Evolutionary conservation across 257 asterid genomes (phyloP), one percentile per base, ranked within the genome.

Genomic region (Agastache rugosa): DNA sequence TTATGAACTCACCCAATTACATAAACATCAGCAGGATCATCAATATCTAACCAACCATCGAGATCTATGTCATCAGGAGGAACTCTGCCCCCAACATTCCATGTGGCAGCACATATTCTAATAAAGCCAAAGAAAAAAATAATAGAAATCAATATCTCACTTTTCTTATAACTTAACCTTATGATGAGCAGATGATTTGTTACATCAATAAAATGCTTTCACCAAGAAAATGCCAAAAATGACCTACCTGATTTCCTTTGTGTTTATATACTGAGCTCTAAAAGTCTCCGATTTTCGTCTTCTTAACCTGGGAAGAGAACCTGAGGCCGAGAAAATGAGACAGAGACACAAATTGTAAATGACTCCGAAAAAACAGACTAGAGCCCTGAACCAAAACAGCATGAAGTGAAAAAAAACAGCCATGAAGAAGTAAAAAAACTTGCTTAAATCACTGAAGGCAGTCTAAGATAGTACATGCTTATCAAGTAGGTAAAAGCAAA

Each of bases 221-320:
- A 64, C 37, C 63, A n/a, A 60, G 47, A 73, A 76, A 70, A 61
- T 71, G 84, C 63, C 62, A 69, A 25, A 51, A 1, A 70, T 69
- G 23, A 34, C 81, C 19, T 82, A 92, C 99, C 88, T 89, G 76
- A 95, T 86, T 74, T 95, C 98, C 81, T 95, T 95, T 39, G 82
- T 61, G 79, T 85, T 78, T 64, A 95, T 95, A 53, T 92, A 95
- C 60, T 95, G 99, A 71, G 93, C 88, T 85, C 99, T 84, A 71
- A 85, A 88, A 42, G 98, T 92, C 87, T 95, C 99, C 51, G 99
- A 95, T 53, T 86, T 95, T 65, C 98, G 92, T 80, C 99, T 84
- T 80, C 99, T 86, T 71, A 74, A 31, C 83, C 73, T 82, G 67
- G 91, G 92, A 80, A 86, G 84, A 80, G 75, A 77, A 65, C 85